phyloP scores from a whole-genome alignment of 768 basidiomycete genomes.

The Lentinus brumalis region DNA sequence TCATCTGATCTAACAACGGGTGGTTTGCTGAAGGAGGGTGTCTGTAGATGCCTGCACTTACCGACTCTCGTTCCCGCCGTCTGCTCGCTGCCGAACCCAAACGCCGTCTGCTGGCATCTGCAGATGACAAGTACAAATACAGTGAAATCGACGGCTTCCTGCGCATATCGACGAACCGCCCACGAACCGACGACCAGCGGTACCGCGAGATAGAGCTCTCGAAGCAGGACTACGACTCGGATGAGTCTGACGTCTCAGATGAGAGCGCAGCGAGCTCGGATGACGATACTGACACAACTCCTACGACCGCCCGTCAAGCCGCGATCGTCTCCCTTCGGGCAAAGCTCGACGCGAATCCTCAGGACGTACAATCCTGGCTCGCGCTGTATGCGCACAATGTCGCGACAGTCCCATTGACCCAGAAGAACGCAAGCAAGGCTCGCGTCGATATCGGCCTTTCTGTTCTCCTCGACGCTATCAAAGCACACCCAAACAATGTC shows the following conservation, averaged over 20 bases:
- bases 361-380: conserved; percentile 61
- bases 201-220: conserved; percentile 53
- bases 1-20: conserved; percentile 11
- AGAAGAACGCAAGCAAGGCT: conserved; percentile 68
- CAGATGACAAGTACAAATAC: conserved; percentile 45
- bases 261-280: conserved; percentile 18
- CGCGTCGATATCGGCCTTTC: conserved; percentile 74
- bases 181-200: conserved; percentile 36
- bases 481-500: conserved; percentile 52
- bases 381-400: conserved; percentile 63
- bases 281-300: conserved; percentile 28
- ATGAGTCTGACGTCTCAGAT: conserved; percentile 38
- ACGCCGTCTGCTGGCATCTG: conserved; percentile 45
- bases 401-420: conserved; percentile 57
- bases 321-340: conserved; percentile 62
- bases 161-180: conserved; percentile 50
- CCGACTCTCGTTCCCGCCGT: conserved; percentile 56
- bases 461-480: conserved; percentile 64
- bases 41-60: conserved; percentile 50
- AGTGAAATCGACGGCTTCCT: conserved; percentile 71
- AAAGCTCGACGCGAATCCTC: conserved; percentile 50
- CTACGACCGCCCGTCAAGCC: conserved; percentile 50
- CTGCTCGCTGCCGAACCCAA: conserved; percentile 56
- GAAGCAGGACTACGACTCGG: conserved; percentile 32
- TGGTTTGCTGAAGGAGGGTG: neutral